Evolutionary conservation across 1,284 basidiomycete species (phyloP).

Genomic region (Papiliotrema flavescens): DNA sequence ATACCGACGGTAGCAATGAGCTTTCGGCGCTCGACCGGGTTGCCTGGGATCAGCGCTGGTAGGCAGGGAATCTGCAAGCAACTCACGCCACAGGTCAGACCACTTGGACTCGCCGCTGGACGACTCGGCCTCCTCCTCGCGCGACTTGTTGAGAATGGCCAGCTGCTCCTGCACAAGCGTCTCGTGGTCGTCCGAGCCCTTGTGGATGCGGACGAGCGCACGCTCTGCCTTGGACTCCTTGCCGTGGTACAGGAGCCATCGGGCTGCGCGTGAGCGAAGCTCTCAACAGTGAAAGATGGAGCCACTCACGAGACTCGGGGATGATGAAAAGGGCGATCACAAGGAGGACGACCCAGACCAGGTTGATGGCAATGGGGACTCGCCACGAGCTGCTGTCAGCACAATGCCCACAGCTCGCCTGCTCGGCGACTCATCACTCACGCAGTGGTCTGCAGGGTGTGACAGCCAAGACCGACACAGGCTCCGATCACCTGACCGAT

Average conservation of each 20-base stretch:
- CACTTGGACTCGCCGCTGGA: conserved; percentile 44
- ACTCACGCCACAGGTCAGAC: conserved; percentile 44
- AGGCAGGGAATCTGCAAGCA: neutral
- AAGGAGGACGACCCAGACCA: conserved; percentile 47
- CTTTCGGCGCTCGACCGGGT: conserved; percentile 43
- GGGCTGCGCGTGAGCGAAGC: conserved; percentile 25
- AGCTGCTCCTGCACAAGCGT: conserved; percentile 43
- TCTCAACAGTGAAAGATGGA: neutral
- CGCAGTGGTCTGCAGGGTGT: conserved; percentile 16
- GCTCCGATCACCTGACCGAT: conserved; percentile 52
- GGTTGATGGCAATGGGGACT: conserved; percentile 51
- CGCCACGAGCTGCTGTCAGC: conserved; percentile 30
- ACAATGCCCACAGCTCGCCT: neutral
- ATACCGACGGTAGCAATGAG: conserved; percentile 50
- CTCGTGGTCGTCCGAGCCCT: conserved; percentile 45
- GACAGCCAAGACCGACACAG: conserved; percentile 44
- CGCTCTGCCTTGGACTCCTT: conserved; percentile 47
- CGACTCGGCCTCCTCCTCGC: conserved; percentile 45
- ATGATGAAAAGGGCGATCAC: conserved; percentile 42
- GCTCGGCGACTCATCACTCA: conserved; percentile 1
- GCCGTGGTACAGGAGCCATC: conserved; percentile 50
- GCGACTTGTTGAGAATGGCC: conserved; percentile 45
- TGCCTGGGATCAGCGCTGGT: conserved; percentile 14
- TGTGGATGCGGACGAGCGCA: conserved; percentile 48
- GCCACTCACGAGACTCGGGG: conserved; percentile 36